Evolutionary conservation across 345 rosid species (phyloP).

Genomic region (Rhizophora mangle): DNA sequence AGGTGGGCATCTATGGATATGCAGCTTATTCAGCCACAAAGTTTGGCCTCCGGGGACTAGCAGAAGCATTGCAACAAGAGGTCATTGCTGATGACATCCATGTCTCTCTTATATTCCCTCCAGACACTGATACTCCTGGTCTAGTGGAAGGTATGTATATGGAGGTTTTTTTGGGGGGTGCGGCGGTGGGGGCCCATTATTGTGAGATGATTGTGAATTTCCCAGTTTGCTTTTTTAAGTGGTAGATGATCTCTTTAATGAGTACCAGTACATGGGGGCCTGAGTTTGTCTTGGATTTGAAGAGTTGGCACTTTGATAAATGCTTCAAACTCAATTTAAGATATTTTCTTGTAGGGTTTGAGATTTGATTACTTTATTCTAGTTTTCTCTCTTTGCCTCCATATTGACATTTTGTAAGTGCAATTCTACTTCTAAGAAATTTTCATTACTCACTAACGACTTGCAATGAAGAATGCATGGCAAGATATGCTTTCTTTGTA

Average conservation of each 20-base stretch:
- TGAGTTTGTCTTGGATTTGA: not conserved
- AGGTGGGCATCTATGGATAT: constrained; percentile 92
- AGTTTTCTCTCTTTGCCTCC: too few species aligned
- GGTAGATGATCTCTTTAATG: not conserved
- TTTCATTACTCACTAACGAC: too few species aligned
- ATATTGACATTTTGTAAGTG: too few species aligned
- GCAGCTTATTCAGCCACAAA: constrained; percentile 82
- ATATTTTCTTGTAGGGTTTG: not conserved
- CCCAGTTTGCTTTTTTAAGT: constrained; percentile 21
- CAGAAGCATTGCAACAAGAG: constrained; percentile 92
- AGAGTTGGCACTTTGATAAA: not conserved
- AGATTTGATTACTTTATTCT: too few species aligned
- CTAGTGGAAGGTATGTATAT: constrained; percentile 52
- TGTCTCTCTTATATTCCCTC: constrained; percentile 75
- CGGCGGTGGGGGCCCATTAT: constrained; percentile 23
- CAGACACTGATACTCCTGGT: constrained; percentile 83
- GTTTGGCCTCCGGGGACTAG: constrained; percentile 81
- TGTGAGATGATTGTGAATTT: constrained; percentile 35
- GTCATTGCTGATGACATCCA: constrained; percentile 70
- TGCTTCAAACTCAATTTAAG: constrained; percentile 9
- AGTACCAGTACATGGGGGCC: not conserved
- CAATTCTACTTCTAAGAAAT: too few species aligned
- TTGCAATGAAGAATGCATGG: too few species aligned
- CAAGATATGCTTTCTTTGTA: too few species aligned
- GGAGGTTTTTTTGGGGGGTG: constrained; percentile 10